A percentile compares a stretch with the other conserved stretches of the same genome.
Conservation (phyloP, 129 eudicot species). For the Artemisia tridentata region DNA sequence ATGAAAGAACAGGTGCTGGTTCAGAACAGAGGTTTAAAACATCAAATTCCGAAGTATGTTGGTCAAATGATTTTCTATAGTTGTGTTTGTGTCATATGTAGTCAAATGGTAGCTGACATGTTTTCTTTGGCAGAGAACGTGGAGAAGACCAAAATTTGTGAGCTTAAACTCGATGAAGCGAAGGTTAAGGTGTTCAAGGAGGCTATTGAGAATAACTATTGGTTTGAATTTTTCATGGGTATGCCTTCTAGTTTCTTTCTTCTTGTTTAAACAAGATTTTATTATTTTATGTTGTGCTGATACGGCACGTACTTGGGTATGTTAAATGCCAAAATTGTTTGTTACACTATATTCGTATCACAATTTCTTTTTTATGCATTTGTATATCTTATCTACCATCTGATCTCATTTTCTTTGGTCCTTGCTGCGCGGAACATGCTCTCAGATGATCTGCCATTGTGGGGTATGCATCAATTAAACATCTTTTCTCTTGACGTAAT, state of each 20-base stretch:
- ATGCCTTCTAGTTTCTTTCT: constrained; percentile 21
- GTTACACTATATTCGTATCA: constrained; percentile 1
- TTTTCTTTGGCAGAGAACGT: constrained; percentile 61
- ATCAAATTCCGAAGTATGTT: constrained; percentile 72
- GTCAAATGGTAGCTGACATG: constrained; percentile 19
- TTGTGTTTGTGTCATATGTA: constrained; percentile 4
- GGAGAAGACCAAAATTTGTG: constrained; percentile 66
- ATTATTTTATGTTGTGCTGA: neutral
- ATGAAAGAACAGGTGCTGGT: no score
- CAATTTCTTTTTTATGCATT: neutral
- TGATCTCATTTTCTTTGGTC: constrained; percentile 33
- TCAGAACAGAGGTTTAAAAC: no score
- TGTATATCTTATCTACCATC: constrained; percentile 2
- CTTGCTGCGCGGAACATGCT: constrained; percentile 33
- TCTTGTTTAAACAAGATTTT: neutral
- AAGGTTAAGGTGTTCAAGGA: constrained; percentile 85
- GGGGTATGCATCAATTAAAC: constrained; percentile 66
- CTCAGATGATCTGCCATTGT: constrained; percentile 83
- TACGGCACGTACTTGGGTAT: neutral
- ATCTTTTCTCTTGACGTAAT: neutral
- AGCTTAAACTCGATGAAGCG: constrained; percentile 77
- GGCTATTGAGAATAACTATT: constrained; percentile 89
- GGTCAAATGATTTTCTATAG: neutral
- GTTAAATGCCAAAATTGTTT: neutral
- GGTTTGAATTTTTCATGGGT: constrained; percentile 99